phyloP scores from a whole-genome alignment of 345 rosid species.

The Salix caprea region DNA sequence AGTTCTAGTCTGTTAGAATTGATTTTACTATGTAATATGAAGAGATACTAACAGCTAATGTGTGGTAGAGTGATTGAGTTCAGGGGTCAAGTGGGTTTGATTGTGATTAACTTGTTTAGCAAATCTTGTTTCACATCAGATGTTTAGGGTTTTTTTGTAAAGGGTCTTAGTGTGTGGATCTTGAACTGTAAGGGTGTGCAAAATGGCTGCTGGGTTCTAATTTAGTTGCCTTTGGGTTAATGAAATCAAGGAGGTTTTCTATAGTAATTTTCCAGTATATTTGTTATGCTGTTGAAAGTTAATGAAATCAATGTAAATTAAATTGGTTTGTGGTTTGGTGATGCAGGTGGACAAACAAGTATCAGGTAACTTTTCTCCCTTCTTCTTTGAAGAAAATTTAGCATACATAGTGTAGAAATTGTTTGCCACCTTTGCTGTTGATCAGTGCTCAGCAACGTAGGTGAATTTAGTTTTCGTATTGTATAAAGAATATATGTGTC shows the following conservation, averaged over 20 bases:
- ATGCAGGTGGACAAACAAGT: conserved; percentile 26
- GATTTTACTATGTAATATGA: neutral
- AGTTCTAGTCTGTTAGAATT: neutral
- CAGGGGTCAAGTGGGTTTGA: neutral
- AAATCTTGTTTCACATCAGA: neutral
- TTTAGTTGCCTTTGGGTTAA: neutral
- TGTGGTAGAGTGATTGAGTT: neutral
- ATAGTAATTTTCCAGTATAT: neutral
- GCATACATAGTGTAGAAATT: neutral
- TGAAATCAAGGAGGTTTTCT: neutral
- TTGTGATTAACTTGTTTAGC: neutral
- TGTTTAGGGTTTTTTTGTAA: neutral
- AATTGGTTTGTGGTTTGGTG: conserved; percentile 1
- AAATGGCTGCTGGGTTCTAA: neutral
- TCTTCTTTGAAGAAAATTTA: neutral
- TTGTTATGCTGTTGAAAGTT: neutral
- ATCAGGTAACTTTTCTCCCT: conserved; percentile 14
- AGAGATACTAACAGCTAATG: neutral
- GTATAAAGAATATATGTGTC: neutral
- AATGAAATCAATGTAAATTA: neutral
- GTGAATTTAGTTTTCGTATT: neutral
- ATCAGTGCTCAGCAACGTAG: neutral
- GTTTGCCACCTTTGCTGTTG: neutral
- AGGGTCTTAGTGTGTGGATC: neutral
- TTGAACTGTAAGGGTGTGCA: neutral